A percentile compares a stretch with the other conserved stretches of the same genome.
Evolutionary conservation across 2,329 filamentous ascomycete genomes (phyloP).

Genomic region (Truncatella angustata): DNA sequence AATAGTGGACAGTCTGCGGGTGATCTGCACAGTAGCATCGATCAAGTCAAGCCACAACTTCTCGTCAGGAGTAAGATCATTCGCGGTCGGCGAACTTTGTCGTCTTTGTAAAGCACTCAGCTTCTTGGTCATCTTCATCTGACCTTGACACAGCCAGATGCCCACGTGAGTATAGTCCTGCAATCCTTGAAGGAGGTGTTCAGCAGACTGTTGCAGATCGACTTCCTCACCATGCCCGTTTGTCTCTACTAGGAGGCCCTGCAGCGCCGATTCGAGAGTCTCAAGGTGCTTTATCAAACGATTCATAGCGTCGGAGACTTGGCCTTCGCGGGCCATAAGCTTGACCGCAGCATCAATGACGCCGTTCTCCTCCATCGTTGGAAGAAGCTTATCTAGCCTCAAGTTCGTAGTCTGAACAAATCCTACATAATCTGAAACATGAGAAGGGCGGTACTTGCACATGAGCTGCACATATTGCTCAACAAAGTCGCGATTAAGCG

Average conservation of each 20-base stretch:
- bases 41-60: slow-evolving; percentile 60
- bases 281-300: slow-evolving; percentile 78
- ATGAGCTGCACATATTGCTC: slow-evolving; percentile 89
- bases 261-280: slow-evolving; percentile 75
- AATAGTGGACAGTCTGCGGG: slow-evolving; percentile 59
- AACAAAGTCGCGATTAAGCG: slow-evolving; percentile 59
- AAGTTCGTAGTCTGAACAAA: slow-evolving; percentile 74
- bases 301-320: slow-evolving; percentile 78
- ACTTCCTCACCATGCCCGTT: slow-evolving; percentile 54
- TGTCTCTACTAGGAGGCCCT: slow-evolving; percentile 66
- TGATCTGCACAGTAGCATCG: slow-evolving; percentile 60
- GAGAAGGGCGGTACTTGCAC: slow-evolving; percentile 78
- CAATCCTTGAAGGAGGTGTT: slow-evolving; percentile 72
- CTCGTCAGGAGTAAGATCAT: slow-evolving; percentile 52
- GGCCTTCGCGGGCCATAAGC: slow-evolving; percentile 84
- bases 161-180: slow-evolving; percentile 91
- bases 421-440: slow-evolving; percentile 84
- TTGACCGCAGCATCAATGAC: slow-evolving; percentile 92
- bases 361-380: slow-evolving; percentile 83
- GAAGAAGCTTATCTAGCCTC: slow-evolving; percentile 75
- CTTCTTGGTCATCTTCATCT: slow-evolving; percentile 62
- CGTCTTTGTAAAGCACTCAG: slow-evolving; percentile 48
- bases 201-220: slow-evolving; percentile 60
- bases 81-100: slow-evolving; percentile 41
- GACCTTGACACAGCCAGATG: slow-evolving; percentile 91